Conservation (phyloP, 305 asterid genomes). For the Salvia sclarea region DNA sequence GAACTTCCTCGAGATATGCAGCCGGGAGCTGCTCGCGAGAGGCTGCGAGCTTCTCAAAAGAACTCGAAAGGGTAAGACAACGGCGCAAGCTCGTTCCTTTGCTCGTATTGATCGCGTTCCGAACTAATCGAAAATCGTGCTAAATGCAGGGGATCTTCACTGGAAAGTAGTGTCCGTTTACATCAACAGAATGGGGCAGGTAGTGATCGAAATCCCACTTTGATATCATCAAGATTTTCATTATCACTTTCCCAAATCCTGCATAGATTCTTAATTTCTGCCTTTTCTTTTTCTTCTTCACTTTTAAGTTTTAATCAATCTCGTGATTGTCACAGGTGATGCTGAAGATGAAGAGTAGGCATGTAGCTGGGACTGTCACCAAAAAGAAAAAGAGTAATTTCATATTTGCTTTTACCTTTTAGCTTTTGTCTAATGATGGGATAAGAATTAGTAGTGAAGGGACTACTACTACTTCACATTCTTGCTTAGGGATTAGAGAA, state of each 20-base stretch:
- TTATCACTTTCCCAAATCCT: too few species aligned
- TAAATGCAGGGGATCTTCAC: conserved; percentile 88
- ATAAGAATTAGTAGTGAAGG: conserved; percentile 56
- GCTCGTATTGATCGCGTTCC: neutral
- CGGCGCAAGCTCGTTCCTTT: too few species aligned
- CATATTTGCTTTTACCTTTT: conserved; percentile 42
- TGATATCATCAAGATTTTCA: too few species aligned
- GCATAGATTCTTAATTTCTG: too few species aligned
- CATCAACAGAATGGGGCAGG: conserved; percentile 82
- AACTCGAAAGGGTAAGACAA: conserved; percentile 78
- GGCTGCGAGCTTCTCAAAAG: conserved; percentile 87
- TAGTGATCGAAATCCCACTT: too few species aligned
- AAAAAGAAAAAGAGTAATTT: conserved; percentile 98
- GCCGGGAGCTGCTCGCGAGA: conserved; percentile 82
- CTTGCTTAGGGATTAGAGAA: conserved; percentile 84
- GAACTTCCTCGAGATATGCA: conserved; percentile 88
- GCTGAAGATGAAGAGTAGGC: conserved; percentile 95
- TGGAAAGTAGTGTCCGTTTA: conserved; percentile 96
- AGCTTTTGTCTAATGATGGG: conserved; percentile 51
- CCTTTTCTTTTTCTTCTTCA: too few species aligned
- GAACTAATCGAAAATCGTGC: neutral
- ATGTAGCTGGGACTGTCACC: conserved; percentile 92
- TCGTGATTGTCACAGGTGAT: conserved; percentile 57
- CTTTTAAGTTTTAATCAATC: conserved; percentile 1
- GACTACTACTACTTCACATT: conserved; percentile 32